Conservation (phyloP, 1,284 basidiomycete genomes). For the Athelia psychrophila region DNA sequence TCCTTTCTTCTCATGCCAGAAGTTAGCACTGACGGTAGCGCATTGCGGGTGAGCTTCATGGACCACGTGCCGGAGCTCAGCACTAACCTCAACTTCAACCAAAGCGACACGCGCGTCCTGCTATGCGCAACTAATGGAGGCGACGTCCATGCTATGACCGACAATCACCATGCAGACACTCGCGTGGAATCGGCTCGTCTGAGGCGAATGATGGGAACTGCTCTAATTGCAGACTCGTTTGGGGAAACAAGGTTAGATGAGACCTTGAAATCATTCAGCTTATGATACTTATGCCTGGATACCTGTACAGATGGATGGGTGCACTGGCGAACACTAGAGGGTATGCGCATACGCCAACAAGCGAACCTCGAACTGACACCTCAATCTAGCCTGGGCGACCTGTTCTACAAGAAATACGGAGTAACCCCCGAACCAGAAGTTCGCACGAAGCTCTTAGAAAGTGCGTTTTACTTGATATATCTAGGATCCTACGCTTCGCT, state of each 20-base stretch:
- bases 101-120: conserved; percentile 86
- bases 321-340: conserved; percentile 91
- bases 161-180: conserved; percentile 91
- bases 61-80: conserved; percentile 1
- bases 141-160: conserved; percentile 77
- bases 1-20: conserved; percentile 77
- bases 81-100: conserved; percentile 4
- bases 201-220: conserved; percentile 87
- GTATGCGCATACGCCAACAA: conserved; percentile 33
- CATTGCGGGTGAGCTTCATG: conserved; percentile 75
- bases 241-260: conserved; percentile 79
- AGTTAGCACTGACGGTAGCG: conserved; percentile 79
- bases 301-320: conserved; percentile 82
- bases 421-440: conserved; percentile 96
- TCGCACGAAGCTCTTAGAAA: conserved; percentile 74
- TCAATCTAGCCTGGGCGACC: conserved; percentile 77
- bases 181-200: conserved; percentile 83
- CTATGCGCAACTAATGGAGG: conserved; percentile 77
- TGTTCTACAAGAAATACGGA: conserved; percentile 86
- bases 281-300: conserved; percentile 4
- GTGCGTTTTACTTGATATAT: conserved; percentile 33
- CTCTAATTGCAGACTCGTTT: conserved; percentile 91
- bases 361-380: background rate
- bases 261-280: background rate
- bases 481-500: conserved; percentile 2